Conservation (phyloP, 2,329 filamentous ascomycete species). For the Daldinia sp. region DNA sequence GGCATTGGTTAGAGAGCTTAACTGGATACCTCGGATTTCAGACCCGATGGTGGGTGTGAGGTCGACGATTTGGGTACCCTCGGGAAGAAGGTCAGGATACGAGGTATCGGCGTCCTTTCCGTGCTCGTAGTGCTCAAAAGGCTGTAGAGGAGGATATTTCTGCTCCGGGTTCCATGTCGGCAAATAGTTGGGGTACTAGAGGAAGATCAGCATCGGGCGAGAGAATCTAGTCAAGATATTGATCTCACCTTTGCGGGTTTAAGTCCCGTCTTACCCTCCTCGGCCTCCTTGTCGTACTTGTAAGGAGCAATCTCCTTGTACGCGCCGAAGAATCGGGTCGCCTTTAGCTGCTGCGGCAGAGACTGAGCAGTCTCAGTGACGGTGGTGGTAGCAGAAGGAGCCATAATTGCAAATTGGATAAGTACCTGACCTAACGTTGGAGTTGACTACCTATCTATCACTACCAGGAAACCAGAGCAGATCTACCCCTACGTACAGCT, state of each 20-base stretch:
- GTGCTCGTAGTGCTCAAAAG: conserved; percentile 80
- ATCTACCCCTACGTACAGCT: background rate
- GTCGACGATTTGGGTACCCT: conserved; percentile 65
- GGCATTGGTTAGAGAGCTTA: conserved; percentile 74
- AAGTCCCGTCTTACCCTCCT: conserved; percentile 49
- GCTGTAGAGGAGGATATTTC: conserved; percentile 73
- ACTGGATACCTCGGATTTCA: conserved; percentile 77
- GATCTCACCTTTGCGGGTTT: conserved; percentile 46
- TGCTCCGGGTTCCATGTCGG: conserved; percentile 76
- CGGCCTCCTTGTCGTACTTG: conserved; percentile 47
- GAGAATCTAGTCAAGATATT: no score
- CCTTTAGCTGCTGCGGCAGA: conserved; percentile 40
- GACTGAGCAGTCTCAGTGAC: conserved; percentile 46
- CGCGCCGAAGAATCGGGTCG: conserved; percentile 38
- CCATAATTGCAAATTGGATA: conserved; percentile 43
- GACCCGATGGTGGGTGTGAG: conserved; percentile 80
- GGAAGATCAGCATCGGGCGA: conserved; percentile 25
- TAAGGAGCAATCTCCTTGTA: conserved; percentile 49
- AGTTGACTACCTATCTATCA: background rate
- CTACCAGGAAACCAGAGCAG: background rate
- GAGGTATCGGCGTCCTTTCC: conserved; percentile 78
- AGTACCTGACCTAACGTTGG: conserved; percentile 2
- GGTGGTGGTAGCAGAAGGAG: conserved; percentile 50
- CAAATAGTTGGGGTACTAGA: conserved; percentile 77
- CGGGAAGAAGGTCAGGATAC: conserved; percentile 75